Conservation (phyloP, 2,329 filamentous ascomycete species). For the Sporothrix protearum region DNA sequence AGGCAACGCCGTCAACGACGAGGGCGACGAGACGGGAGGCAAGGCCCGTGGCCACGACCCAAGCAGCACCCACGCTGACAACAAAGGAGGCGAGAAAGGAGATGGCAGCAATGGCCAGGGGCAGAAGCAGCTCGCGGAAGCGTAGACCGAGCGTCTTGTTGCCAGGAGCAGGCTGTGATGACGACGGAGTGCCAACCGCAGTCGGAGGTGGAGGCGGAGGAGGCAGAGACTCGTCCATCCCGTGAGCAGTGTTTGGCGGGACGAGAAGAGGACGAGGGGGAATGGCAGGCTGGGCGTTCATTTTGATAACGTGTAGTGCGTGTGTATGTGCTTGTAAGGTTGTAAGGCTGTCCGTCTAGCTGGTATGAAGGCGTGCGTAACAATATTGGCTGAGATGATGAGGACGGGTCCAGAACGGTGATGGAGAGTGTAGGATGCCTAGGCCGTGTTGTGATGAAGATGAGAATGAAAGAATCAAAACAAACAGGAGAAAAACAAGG, state of each 20-base stretch:
- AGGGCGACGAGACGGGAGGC: background rate
- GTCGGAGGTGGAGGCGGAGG: background rate
- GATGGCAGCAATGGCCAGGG: background rate
- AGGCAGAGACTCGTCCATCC: background rate
- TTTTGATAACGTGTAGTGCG: background rate
- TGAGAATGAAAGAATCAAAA: background rate
- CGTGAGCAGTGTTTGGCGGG: background rate
- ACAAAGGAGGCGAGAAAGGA: constrained; percentile 14
- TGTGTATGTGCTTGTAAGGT: too few relatives aligned
- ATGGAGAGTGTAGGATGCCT: background rate
- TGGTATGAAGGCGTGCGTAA: background rate
- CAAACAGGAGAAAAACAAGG: background rate
- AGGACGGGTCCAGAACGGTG: background rate
- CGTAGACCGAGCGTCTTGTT: background rate
- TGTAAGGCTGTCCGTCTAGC: too few relatives aligned
- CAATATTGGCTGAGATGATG: background rate
- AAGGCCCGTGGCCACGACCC: background rate
- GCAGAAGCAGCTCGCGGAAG: background rate
- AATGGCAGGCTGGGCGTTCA: background rate
- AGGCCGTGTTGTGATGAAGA: background rate
- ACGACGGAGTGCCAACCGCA: background rate
- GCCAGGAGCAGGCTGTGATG: background rate
- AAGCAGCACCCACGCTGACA: constrained; percentile 1
- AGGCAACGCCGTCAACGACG: background rate
- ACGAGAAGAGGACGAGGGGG: constrained; percentile 6